Evolutionary conservation across 2,329 filamentous ascomycete genomes (phyloP).

Genomic region (Aureobasidium musti): DNA sequence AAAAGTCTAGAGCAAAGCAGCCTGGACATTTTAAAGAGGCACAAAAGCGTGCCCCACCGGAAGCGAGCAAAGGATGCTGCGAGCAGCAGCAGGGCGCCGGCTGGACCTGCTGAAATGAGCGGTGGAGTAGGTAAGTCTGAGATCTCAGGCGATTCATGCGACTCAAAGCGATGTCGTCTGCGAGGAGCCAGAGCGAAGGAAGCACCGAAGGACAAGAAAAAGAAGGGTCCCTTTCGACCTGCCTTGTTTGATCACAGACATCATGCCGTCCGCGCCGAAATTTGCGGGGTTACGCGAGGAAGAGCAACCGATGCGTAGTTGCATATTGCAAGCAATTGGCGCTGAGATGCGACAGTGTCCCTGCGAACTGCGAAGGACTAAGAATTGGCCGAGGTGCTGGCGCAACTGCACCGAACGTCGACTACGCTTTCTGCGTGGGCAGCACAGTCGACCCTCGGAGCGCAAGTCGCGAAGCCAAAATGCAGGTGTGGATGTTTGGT

Average conservation of each 20-base stretch:
- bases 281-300: slow-evolving; percentile 20
- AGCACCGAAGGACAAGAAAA: neutral
- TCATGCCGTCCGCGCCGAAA: slow-evolving; percentile 16
- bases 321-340: neutral
- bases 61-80: neutral
- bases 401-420: neutral
- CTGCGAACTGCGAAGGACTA: neutral
- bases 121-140: neutral
- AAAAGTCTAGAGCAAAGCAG: slow-evolving; percentile 1
- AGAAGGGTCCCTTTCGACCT: slow-evolving; percentile 17
- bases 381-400: neutral
- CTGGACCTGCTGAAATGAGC: slow-evolving; percentile 1
- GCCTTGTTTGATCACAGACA: slow-evolving; percentile 11
- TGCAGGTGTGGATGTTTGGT: neutral
- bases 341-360: too few species aligned
- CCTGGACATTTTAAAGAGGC: neutral
- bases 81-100: neutral
- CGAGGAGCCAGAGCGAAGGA: neutral
- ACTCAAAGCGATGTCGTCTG: neutral
- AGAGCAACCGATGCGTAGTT: slow-evolving; percentile 9
- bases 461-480: neutral
- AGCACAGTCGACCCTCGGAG: neutral
- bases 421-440: neutral
- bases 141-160: slow-evolving; percentile 1
- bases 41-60: neutral